Conservation (phyloP, 495 filamentous ascomycete species). For the Thermothielavioides terrestris region DNA sequence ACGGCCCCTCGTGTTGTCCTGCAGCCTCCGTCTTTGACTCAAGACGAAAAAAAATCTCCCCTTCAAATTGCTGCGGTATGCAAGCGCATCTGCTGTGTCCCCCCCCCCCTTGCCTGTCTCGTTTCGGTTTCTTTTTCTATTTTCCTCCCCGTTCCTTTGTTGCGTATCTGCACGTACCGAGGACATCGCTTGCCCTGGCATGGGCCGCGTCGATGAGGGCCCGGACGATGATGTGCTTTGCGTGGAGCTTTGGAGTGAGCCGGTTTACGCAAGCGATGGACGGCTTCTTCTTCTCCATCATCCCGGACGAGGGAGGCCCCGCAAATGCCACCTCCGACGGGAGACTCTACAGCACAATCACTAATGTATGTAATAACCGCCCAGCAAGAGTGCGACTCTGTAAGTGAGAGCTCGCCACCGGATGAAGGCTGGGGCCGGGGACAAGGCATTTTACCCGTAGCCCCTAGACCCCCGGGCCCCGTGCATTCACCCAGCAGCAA, state of each 20-base stretch:
- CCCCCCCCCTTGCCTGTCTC: neutral
- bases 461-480: slow-evolving; percentile 27
- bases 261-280: neutral
- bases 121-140: neutral
- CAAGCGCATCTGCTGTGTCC: neutral
- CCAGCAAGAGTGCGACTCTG: slow-evolving; percentile 10
- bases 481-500: slow-evolving; percentile 30
- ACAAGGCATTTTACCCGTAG: slow-evolving; percentile 29
- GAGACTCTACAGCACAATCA: too few relatives aligned
- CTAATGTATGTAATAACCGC: slow-evolving; percentile 7
- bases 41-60: slow-evolving; percentile 6
- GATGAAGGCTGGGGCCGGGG: slow-evolving; percentile 16
- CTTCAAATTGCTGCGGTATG: neutral
- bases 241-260: neutral
- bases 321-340: slow-evolving; percentile 5
- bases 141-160: neutral
- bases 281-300: neutral
- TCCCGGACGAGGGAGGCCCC: neutral
- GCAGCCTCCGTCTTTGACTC: slow-evolving; percentile 13
- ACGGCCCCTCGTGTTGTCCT: slow-evolving; percentile 13
- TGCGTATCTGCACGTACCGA: neutral
- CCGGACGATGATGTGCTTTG: slow-evolving; percentile 3
- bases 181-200: neutral
- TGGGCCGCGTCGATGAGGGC: neutral
- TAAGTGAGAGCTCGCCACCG: slow-evolving; percentile 21